Conservation (phyloP, 1,139 yeast species). For the Eremothecium cymbalariae region DNA sequence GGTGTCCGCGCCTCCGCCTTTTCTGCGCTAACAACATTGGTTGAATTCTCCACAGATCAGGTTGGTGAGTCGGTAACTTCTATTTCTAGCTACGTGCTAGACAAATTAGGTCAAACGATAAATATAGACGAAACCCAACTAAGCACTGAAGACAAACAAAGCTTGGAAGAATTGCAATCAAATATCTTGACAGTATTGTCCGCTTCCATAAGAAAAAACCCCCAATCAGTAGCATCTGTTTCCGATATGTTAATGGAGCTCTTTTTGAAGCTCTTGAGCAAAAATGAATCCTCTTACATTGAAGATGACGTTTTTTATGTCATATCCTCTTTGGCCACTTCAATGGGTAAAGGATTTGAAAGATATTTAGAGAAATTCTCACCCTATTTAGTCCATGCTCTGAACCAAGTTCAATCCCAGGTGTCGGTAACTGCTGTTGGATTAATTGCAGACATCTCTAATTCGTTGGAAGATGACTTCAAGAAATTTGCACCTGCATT, state of each 20-base stretch:
- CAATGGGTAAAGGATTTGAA: constrained; percentile 60
- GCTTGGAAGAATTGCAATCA: constrained; percentile 82
- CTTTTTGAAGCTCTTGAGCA: constrained; percentile 59
- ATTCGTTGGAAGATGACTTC: constrained; percentile 69
- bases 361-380: constrained; percentile 74
- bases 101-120: constrained; percentile 62
- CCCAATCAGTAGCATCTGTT: constrained; percentile 54
- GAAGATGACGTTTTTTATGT: constrained; percentile 95
- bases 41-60: constrained; percentile 63
- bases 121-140: constrained; percentile 45
- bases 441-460: constrained; percentile 93
- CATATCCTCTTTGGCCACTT: constrained; percentile 79
- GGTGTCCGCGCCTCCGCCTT: constrained; percentile 93
- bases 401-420: constrained; percentile 74
- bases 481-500: constrained; percentile 69
- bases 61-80: constrained; percentile 61
- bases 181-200: constrained; percentile 82
- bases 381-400: constrained; percentile 71
- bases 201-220: constrained; percentile 78
- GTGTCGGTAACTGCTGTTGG: constrained; percentile 88
- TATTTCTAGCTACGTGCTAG: constrained; percentile 67
- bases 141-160: constrained; percentile 61
- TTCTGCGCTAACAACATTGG: constrained; percentile 82
- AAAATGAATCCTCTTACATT: constrained; percentile 61
- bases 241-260: constrained; percentile 81